Base-by-base conservation (phyloP, 345 rosid genomes). In the Gynandropsis gynandra region DNA sequence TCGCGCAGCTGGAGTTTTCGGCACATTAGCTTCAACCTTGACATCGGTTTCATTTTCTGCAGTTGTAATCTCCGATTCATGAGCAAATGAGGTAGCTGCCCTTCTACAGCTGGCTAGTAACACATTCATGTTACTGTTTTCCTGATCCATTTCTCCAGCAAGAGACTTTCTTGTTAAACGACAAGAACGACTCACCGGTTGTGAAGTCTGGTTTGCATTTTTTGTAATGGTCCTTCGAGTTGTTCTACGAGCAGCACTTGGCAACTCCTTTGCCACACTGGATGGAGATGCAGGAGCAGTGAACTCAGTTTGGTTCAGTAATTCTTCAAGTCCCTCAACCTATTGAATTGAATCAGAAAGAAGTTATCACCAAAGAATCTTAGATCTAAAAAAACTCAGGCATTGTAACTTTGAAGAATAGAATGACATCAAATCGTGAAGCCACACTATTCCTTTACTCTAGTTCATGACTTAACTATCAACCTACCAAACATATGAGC, bases 261-360 rank as follows among this genome's bases (percentile, higher is more conserved):
- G 65, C 5, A 74, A 6, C 24, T 32, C 68, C 6, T 56, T 61
- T 4, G 57, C 63, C 16, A 54, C 46, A 53, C 49, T 75, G 0
- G 64, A 77, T 7, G 85, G 87, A 43, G 80, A 69, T 10, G 40
- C 67, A 21, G 51, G 67, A 10, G 56, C 29, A 24, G 51, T 56
- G 20, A 74, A 50, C 35, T 43, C 32, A 10, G 74, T 56, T 46
- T 59, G 73, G 42, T 70, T 73, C 58, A 49, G 34, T 8, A 82
- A 34, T 44, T 87, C 98, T 1, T 79, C 88, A 15, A 80, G 68
- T 52, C 98, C 98, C 48, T 80, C 95, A 33, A 82, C 97, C 97
- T 92, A 61, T 42, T 15, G 9, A 40, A 49, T 16, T 14, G 10
- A 29, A 33, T 14, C 20, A n/a, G 7, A 52, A 74, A 20, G 50